These are phyloP conservation scores for Epichloe amarillans DNA, from an alignment of 2,329 filamentous ascomycete species.

Conservation along the genomic window DNA sequence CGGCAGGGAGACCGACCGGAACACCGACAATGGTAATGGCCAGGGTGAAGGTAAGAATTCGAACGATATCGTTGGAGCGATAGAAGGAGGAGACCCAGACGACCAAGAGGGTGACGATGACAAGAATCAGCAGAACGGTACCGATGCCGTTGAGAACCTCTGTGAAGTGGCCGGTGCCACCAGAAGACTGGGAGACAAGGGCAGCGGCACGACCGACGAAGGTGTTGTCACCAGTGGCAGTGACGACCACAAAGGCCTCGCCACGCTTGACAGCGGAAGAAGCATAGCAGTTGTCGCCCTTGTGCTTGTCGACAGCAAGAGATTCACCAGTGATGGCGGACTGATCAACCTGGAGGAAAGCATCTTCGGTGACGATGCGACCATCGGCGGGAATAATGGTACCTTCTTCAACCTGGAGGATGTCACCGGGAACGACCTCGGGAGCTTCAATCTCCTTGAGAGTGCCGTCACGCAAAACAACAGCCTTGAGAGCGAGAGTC, in stretches of 20 bases:
- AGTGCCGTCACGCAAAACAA: conserved; percentile 66
- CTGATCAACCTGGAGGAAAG: conserved; percentile 83
- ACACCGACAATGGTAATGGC: conserved; percentile 88
- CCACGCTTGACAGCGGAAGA: conserved; percentile 87
- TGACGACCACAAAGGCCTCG: conserved; percentile 71
- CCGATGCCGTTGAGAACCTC: conserved; percentile 82
- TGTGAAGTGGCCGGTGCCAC: conserved; percentile 74
- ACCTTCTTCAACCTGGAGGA: conserved; percentile 79
- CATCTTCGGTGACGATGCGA: conserved; percentile 68
- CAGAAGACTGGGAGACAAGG: conserved; percentile 63
- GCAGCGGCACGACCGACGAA: conserved; percentile 83
- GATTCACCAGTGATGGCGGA: conserved; percentile 88
- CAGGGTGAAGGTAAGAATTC: conserved; percentile 71
- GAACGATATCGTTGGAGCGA: conserved; percentile 66
- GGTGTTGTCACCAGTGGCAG: conserved; percentile 76
- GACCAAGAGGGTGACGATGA: conserved; percentile 65
- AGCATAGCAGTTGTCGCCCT: conserved; percentile 67
- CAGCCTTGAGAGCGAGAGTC: conserved; percentile 75
- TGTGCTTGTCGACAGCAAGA: conserved; percentile 79
- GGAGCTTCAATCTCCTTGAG: conserved; percentile 66
- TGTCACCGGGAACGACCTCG: conserved; percentile 80
- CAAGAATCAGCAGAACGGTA: conserved; percentile 63
- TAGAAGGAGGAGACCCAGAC: conserved; percentile 86
- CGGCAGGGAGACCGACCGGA: conserved; percentile 81
- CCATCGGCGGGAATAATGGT: conserved; percentile 86